A percentile compares a stretch with the other conserved stretches of the same genome.
Conservation (phyloP, 2,329 filamentous ascomycete genomes). For the Sporothrix pallida region DNA sequence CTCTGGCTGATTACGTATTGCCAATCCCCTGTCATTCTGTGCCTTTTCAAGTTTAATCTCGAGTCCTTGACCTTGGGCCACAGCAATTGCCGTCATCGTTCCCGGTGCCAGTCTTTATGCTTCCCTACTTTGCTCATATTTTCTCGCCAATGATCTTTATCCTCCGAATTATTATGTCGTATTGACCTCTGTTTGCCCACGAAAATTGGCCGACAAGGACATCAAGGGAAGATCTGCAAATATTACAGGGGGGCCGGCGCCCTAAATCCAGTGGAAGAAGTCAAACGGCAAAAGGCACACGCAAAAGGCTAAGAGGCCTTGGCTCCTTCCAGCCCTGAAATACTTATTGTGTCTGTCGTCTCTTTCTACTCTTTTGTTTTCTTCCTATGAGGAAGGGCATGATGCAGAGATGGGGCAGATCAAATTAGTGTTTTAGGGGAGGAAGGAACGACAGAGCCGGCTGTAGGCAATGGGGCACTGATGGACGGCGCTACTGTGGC, state of each 20-base stretch:
- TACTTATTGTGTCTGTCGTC: too few species aligned
- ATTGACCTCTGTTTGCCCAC: neutral
- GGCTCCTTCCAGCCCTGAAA: neutral
- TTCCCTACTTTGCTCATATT: too few species aligned
- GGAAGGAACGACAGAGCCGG: conserved; percentile 19
- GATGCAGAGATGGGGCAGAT: neutral
- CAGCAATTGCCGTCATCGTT: neutral
- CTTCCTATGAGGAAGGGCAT: neutral
- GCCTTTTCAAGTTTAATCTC: too few species aligned
- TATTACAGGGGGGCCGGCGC: neutral
- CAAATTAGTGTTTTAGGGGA: neutral
- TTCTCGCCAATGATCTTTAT: neutral
- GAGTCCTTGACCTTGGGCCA: neutral
- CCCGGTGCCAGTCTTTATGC: neutral
- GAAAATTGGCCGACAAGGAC: neutral
- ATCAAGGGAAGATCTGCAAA: conserved; percentile 1
- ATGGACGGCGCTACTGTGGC: conserved; percentile 1
- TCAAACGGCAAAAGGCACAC: neutral
- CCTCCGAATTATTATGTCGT: neutral
- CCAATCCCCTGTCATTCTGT: neutral
- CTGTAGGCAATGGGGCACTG: neutral
- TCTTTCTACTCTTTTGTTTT: neutral
- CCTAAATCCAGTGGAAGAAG: neutral
- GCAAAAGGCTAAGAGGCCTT: conserved; percentile 3
- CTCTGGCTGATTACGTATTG: neutral